Base-by-base conservation (phyloP, 208 protist genomes). In the Herpetomonas samuelpessoai region DNA sequence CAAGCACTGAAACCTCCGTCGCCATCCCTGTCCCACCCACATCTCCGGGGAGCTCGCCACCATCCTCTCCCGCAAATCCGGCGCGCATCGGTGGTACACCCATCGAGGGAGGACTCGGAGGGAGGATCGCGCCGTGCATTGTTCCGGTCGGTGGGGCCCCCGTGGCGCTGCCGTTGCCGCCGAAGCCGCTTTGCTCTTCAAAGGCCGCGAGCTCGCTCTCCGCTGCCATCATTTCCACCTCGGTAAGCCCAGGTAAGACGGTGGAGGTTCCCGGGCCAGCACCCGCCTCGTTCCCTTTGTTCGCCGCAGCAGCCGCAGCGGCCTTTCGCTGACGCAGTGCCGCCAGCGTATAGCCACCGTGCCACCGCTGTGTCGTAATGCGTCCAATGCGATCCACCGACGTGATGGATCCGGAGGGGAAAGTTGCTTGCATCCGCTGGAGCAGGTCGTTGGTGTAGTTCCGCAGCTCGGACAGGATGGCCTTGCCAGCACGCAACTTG, bases 331-430 rank as follows among this genome's bases (percentile, higher is more conserved):
- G 57, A 12, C 85, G 84, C 31, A 92, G 62, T 21, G 86, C 72
- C 2, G 83, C 86, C 19, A 93, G 74, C 41, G 83, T 95, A 65
- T 91, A 88, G 12, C 89, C 89, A 29, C 87, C 86, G 21, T 93
- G 73, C 83, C 81, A 95, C 18, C 82, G 81, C 60, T 92, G 86
- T 1, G 83, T 90, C 3, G 73, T 81, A 68, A 96, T 91, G 62
- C 76, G 81, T 56, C 90, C 90, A 48, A 91, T 82, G 47, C 85
- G 90, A 49, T 96, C 90, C 10, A 96, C 81, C 2, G 81, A 86
- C 26, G 90, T 90, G 56, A 92, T 76, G 6, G 77, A 73, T 27
- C 88, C 86, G 41, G 62, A 29, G 0, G 88, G 84, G 58, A 96
- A 96, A 22, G 91, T 95, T n/a, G 69, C 68, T 21, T 74, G 64